Evolutionary conservation across 2,329 filamentous ascomycete species (phyloP).

Genomic region (Chlorencoelia australis): DNA sequence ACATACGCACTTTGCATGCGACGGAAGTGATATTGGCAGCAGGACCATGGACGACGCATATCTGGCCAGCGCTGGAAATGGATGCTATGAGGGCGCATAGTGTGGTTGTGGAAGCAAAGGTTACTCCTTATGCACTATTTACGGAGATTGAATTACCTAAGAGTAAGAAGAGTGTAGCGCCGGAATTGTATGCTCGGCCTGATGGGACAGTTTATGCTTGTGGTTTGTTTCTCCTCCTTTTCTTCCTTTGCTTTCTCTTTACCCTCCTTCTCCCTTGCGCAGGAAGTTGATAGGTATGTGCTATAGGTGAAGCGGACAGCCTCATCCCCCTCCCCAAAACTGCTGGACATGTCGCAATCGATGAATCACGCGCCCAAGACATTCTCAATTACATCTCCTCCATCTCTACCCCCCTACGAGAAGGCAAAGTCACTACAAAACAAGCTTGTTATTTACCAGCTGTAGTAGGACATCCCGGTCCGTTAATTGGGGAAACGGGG

Average conservation of each 20-base stretch:
- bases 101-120: constrained; percentile 52
- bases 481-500: constrained; percentile 67
- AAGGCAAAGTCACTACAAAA: constrained; percentile 58
- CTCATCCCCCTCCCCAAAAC: constrained; percentile 64
- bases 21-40: constrained; percentile 33
- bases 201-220: constrained; percentile 89
- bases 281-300: too few relatives aligned
- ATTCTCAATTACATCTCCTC: constrained; percentile 67
- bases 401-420: constrained; percentile 54
- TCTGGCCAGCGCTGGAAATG: constrained; percentile 49
- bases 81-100: constrained; percentile 53
- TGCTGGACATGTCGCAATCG: constrained; percentile 65
- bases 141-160: constrained; percentile 70
- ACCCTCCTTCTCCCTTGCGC: not conserved
- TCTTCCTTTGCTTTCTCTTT: not conserved
- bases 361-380: constrained; percentile 71
- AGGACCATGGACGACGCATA: constrained; percentile 51
- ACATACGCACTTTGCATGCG: constrained; percentile 41
- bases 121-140: constrained; percentile 72
- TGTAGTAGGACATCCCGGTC: constrained; percentile 42
- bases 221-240: constrained; percentile 38
- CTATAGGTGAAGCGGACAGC: constrained; percentile 65
- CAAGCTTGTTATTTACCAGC: constrained; percentile 89
- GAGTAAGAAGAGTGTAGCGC: constrained; percentile 58
- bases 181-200: constrained; percentile 88